phyloP scores from a whole-genome alignment of 2,329 filamentous ascomycete species.

The Epichloe amarillans region DNA sequence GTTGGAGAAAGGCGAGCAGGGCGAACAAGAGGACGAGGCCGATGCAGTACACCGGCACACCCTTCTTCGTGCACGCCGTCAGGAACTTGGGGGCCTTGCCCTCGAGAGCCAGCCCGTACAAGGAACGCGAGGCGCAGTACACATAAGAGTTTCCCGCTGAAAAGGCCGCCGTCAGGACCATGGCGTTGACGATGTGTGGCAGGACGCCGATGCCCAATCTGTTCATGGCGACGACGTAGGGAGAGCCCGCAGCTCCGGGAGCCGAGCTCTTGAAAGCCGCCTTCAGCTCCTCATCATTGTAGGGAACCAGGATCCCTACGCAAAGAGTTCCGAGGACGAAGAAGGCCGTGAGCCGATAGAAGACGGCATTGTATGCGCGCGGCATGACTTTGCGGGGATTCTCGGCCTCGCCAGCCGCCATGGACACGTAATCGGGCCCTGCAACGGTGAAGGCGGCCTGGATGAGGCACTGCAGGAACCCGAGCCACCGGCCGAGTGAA shows the following conservation, averaged over 20 bases:
- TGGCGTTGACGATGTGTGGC: conserved; percentile 60
- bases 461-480: conserved; percentile 64
- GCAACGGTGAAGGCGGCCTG: conserved; percentile 55
- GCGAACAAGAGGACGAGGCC: conserved; percentile 51
- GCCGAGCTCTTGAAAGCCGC: conserved; percentile 44
- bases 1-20: conserved; percentile 59
- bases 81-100: conserved; percentile 48
- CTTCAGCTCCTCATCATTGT: conserved; percentile 49
- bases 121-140: conserved; percentile 54
- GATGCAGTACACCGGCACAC: conserved; percentile 66
- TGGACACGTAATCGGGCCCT: conserved; percentile 54
- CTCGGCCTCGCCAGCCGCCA: conserved; percentile 58
- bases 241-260: conserved; percentile 55
- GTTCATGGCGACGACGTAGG: conserved; percentile 56
- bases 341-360: conserved; percentile 63
- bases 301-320: conserved; percentile 59
- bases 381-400: conserved; percentile 59
- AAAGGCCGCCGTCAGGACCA: conserved; percentile 53
- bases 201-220: conserved; percentile 48
- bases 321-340: conserved; percentile 63
- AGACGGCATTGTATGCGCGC: conserved; percentile 63
- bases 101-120: conserved; percentile 56
- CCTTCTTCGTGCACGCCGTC: conserved; percentile 44
- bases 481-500: conserved; percentile 56
- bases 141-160: conserved; percentile 52